Evolutionary conservation across 1,284 basidiomycete genomes (phyloP).

Genomic region (Fomitopsis schrenkii): DNA sequence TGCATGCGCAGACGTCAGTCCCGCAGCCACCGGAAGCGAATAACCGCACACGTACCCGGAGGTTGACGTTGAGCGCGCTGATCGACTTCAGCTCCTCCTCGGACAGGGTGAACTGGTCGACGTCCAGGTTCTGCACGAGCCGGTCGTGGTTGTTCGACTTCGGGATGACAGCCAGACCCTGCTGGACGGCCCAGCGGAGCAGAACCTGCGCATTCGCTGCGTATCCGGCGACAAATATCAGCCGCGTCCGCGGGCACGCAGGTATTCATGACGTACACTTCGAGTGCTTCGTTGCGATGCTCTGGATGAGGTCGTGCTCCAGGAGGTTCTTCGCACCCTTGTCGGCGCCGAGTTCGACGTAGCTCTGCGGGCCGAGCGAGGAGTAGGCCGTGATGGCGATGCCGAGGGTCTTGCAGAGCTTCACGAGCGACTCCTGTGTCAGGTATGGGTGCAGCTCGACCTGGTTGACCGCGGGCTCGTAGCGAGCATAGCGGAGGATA

Average conservation of each 20-base stretch:
- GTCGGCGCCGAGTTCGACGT: slow-evolving; percentile 58
- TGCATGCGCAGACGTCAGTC: slow-evolving; percentile 20
- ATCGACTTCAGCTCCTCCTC: slow-evolving; percentile 58
- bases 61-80: slow-evolving; percentile 57
- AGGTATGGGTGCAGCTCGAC: slow-evolving; percentile 78
- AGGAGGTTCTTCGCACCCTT: slow-evolving; percentile 49
- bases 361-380: slow-evolving; percentile 71
- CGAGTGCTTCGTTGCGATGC: slow-evolving; percentile 46
- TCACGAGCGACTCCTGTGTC: slow-evolving; percentile 61
- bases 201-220: slow-evolving; percentile 60
- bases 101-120: slow-evolving; percentile 54
- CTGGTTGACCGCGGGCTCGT: slow-evolving; percentile 69
- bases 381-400: slow-evolving; percentile 79
- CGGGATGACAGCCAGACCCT: slow-evolving; percentile 75
- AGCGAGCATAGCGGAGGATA: slow-evolving; percentile 66
- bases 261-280: slow-evolving; percentile 47
- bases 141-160: slow-evolving; percentile 60
- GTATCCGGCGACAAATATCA: background rate
- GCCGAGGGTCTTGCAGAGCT: slow-evolving; percentile 52
- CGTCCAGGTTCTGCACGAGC: slow-evolving; percentile 57
- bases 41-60: slow-evolving; percentile 43
- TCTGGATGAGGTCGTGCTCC: slow-evolving; percentile 41
- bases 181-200: slow-evolving; percentile 77
- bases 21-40: slow-evolving; percentile 1
- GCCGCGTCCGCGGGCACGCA: slow-evolving; percentile 6